These are phyloP conservation scores for Talaromyces proteolyticus DNA, from an alignment of 495 filamentous ascomycete species.

Conservation along the genomic window DNA sequence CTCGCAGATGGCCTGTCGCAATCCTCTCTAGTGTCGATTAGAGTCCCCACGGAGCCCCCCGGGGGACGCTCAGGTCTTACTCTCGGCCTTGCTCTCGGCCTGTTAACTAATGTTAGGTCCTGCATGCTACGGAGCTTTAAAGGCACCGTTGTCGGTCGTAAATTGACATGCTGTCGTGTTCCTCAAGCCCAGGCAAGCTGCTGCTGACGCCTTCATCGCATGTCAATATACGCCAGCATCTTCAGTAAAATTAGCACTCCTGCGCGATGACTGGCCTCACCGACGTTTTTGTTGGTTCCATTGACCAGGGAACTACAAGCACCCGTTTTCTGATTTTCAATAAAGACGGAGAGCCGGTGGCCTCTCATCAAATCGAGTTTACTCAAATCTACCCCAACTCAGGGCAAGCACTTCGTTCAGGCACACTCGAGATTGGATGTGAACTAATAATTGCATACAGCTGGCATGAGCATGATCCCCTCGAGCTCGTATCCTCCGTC, in stretches of 20 bases:
- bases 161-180: neutral
- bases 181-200: neutral
- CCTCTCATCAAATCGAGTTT: conserved; percentile 89
- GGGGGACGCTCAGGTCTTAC: neutral
- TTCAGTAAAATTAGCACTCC: no score
- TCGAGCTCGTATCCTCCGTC: conserved; percentile 72
- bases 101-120: no score
- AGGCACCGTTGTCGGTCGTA: no score
- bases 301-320: conserved; percentile 93
- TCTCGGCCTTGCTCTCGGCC: neutral
- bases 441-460: conserved; percentile 33
- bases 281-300: conserved; percentile 56
- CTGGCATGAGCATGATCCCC: conserved; percentile 91
- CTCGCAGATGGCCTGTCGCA: neutral
- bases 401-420: conserved; percentile 54
- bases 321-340: conserved; percentile 91
- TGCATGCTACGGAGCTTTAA: no score
- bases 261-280: neutral
- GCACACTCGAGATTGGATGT: neutral
- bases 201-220: neutral
- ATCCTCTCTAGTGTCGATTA: neutral
- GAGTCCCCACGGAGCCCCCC: neutral
- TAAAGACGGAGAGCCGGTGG: conserved; percentile 68
- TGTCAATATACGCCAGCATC: no score
- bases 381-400: conserved; percentile 82